A percentile compares a stretch with the other conserved stretches of the same genome.
phyloP scores from a whole-genome alignment of 2,329 filamentous ascomycete genomes.

The Pyrenochaeta sp. region DNA sequence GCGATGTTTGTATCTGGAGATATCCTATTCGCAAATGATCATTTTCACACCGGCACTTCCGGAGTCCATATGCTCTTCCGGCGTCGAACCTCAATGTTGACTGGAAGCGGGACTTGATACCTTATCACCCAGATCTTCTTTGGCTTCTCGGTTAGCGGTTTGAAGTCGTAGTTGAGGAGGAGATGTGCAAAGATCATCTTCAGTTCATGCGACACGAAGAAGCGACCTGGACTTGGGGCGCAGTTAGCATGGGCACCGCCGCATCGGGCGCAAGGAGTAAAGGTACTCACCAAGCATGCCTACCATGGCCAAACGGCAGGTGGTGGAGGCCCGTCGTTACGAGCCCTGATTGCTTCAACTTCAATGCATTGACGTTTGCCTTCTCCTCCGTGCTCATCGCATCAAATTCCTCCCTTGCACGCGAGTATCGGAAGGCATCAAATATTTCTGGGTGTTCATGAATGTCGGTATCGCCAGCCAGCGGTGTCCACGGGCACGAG shows the following conservation, averaged over 20 bases:
- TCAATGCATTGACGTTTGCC: slow-evolving; percentile 23
- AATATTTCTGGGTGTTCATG: slow-evolving; percentile 23
- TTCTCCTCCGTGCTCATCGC: slow-evolving; percentile 27
- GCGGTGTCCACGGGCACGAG: slow-evolving; percentile 25
- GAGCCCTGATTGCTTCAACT: slow-evolving; percentile 57
- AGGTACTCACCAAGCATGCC: slow-evolving; percentile 54
- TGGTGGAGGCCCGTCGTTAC: slow-evolving; percentile 62
- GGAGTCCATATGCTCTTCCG: slow-evolving; percentile 21
- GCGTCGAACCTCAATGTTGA: slow-evolving; percentile 14
- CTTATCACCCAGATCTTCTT: slow-evolving; percentile 26
- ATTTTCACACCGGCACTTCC: not conserved
- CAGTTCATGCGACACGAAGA: slow-evolving; percentile 48
- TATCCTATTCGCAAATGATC: not conserved
- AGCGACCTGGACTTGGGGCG: slow-evolving; percentile 45
- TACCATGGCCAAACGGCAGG: slow-evolving; percentile 66
- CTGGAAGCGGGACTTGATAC: slow-evolving; percentile 13
- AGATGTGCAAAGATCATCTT: slow-evolving; percentile 50
- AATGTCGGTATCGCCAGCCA: slow-evolving; percentile 28
- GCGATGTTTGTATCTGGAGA: too few relatives aligned
- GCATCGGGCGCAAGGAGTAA: not conserved
- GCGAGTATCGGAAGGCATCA: slow-evolving; percentile 39
- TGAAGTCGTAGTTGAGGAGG: slow-evolving; percentile 50
- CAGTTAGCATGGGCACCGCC: slow-evolving; percentile 11
- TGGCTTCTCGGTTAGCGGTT: slow-evolving; percentile 34
- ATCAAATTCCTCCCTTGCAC: slow-evolving; percentile 29